Percentiles rank a stretch among this genome's conserved stretches.
Evolutionary conservation across 2,329 filamentous ascomycete genomes (phyloP).

Genomic region (Fusarium sp.): DNA sequence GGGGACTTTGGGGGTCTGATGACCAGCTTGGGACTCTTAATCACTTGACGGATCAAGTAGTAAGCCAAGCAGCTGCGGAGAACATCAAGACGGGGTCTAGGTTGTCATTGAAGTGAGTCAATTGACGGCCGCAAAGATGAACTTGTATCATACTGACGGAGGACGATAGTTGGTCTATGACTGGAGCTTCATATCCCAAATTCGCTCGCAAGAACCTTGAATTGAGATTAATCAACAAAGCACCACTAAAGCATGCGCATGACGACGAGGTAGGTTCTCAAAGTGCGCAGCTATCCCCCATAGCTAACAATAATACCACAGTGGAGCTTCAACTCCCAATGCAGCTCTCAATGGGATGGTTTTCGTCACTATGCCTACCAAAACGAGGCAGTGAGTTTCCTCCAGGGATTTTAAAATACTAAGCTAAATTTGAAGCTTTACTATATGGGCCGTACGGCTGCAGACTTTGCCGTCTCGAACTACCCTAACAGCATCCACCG

Average conservation of each 20-base stretch:
- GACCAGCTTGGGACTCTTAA: slow-evolving; percentile 27
- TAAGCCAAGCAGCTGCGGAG: slow-evolving; percentile 13
- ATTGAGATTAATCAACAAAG: slow-evolving; percentile 41
- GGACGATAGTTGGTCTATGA: slow-evolving; percentile 29
- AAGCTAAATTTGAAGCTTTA: slow-evolving; percentile 33
- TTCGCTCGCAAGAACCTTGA: slow-evolving; percentile 43
- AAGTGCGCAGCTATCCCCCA: rapidly evolving
- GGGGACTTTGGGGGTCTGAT: slow-evolving; percentile 17
- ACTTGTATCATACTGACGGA: neutral
- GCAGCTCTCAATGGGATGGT: slow-evolving; percentile 47
- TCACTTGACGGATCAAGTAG: slow-evolving; percentile 5
- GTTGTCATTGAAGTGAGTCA: slow-evolving; percentile 20
- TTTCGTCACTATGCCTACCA: slow-evolving; percentile 48
- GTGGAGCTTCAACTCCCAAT: slow-evolving; percentile 42
- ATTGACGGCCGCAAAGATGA: neutral
- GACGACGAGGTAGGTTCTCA: slow-evolving; percentile 42
- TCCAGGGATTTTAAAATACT: neutral
- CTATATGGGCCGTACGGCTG: slow-evolving; percentile 45
- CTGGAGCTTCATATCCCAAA: slow-evolving; percentile 38
- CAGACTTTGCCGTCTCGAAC: slow-evolving; percentile 36
- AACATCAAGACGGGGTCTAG: slow-evolving; percentile 15
- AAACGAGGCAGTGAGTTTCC: slow-evolving; percentile 31
- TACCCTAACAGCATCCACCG: slow-evolving; percentile 45
- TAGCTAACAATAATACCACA: neutral
- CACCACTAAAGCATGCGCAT: slow-evolving; percentile 45